phyloP scores from a whole-genome alignment of 495 filamentous ascomycete species.

The Aspergillus egyptiacus region DNA sequence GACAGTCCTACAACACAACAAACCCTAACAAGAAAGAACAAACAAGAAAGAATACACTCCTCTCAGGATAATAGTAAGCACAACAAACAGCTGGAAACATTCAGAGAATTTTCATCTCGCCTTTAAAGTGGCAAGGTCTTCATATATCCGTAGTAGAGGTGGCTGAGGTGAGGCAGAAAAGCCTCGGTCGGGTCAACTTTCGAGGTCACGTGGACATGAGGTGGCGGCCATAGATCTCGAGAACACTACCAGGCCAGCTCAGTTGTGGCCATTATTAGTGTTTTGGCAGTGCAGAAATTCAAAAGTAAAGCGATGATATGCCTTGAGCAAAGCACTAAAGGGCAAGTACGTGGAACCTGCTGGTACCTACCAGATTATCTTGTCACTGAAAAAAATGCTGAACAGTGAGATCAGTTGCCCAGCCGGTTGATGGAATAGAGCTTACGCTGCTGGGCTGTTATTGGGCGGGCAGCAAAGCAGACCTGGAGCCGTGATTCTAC shows the following conservation, averaged over 20 bases:
- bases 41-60: too few species aligned
- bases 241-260: too few species aligned
- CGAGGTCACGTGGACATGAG: not conserved
- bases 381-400: not conserved
- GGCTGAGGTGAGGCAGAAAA: slow-evolving; percentile 3
- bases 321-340: not conserved
- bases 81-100: too few species aligned
- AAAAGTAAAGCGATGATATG: not conserved
- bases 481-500: not conserved
- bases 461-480: not conserved
- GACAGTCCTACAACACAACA: too few species aligned
- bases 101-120: not conserved
- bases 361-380: not conserved
- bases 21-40: too few species aligned
- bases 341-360: not conserved
- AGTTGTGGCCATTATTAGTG: too few species aligned
- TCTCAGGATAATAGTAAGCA: too few species aligned
- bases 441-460: not conserved
- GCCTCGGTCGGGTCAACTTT: slow-evolving; percentile 5
- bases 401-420: not conserved
- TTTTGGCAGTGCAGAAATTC: not conserved
- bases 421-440: slow-evolving; percentile 7
- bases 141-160: not conserved
- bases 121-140: not conserved
- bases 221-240: not conserved